Evolutionary conservation across 83 land plant genomes (phyloP).

Genomic region (Picea abies): DNA sequence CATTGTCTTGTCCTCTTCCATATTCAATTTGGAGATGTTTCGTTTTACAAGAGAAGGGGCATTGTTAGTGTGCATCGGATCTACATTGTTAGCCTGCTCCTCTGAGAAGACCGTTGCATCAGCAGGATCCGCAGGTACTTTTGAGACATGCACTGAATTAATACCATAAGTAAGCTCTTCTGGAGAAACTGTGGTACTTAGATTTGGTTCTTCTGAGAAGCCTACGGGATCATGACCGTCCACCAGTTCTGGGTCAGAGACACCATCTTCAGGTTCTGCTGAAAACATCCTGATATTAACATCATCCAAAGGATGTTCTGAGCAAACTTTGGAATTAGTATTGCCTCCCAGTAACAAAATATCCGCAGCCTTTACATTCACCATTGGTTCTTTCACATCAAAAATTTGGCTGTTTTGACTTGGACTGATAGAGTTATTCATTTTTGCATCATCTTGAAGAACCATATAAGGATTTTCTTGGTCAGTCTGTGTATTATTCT

Average conservation of each 20-base stretch:
- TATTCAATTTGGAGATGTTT: background rate
- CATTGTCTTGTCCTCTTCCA: background rate
- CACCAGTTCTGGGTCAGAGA: background rate
- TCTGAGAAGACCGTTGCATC: slow-evolving; percentile 5
- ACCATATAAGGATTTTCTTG: background rate
- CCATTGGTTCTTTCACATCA: background rate
- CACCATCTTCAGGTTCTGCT: background rate
- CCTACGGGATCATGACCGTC: background rate
- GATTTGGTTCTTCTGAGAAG: background rate
- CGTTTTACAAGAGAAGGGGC: background rate
- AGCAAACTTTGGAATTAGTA: background rate
- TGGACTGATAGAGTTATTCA: background rate
- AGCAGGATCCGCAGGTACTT: background rate
- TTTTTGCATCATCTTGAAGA: background rate
- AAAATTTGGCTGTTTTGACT: background rate
- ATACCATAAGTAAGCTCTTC: slow-evolving; percentile 1
- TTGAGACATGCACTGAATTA: background rate
- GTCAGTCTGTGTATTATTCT: background rate
- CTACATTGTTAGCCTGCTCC: background rate
- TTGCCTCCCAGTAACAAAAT: background rate
- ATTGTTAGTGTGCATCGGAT: background rate
- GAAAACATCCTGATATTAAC: background rate
- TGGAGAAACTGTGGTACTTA: background rate
- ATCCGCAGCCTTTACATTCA: background rate
- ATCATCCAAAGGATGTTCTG: background rate